Evolutionary conservation across 768 basidiomycete species (phyloP), one percentile per base, ranked within the genome.

Genomic region (Boletus speciosus): DNA sequence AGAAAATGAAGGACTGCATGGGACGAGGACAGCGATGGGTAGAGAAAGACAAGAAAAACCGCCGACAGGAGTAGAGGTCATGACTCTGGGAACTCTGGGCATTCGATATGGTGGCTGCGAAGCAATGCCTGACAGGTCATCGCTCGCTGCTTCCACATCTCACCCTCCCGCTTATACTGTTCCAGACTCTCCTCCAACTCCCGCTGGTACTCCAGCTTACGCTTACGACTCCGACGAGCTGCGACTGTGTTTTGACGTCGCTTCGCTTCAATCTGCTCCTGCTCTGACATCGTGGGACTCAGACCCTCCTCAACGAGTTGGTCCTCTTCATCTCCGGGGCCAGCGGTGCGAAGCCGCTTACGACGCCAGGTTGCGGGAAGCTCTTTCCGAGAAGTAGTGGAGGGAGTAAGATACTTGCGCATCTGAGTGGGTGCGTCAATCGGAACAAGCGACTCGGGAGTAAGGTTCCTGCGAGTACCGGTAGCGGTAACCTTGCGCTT

Each of bases 171-270:
- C 50, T 77, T 80, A 62, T 84, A 72, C 31, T 63, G 72, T 54
- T 81, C 79, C 45, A 84, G 71, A 7, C 62, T 73, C 21, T 80
- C 74, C 72, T 91, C 85, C 46, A 94, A 73, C 52, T 81, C 77
- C 50, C 81, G 76, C 60, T 86, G 79, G 58, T 92, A 82, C 65
- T 82, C 79, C 38, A 84, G 69, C 76, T 90, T 93, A 53, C 88
- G 79, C 74, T 81, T 81, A 19, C 93, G 79, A 64, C 84, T 87
- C 31, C 87, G 81, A 2, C 93, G 81, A 6, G 93, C 93, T 0
- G 93, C 92, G 5, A 93, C 71, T 3, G 93, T 93, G 61, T 96
- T 96, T 72, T 86, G 84, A 9, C 85, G 78, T 31, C 93, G 82
- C 75, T 93, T 93, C 40, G 79, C 80, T 61, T 84, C 86, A 58